Percentiles rank a stretch among this genome's conserved stretches.
Evolutionary conservation across 148 eudicot species (phyloP).

Genomic region (Fagopyrum homotropicum): DNA sequence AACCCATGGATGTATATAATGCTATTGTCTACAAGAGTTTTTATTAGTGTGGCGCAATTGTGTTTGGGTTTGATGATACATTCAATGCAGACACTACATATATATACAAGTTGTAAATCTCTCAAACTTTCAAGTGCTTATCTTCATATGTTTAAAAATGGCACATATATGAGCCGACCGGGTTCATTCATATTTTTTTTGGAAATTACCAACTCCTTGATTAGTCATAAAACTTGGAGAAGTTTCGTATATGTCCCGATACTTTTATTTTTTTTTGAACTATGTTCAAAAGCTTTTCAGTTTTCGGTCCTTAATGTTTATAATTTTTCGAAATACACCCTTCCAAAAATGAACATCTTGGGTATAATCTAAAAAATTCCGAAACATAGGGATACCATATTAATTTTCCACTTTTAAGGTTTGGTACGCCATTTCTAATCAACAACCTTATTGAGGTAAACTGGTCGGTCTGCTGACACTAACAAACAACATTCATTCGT

Average conservation of each 20-base stretch:
- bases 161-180: background rate
- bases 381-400: no score
- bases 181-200: no score
- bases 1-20: background rate
- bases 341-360: no score
- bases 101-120: background rate
- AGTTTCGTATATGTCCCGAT: background rate
- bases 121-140: background rate
- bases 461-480: no score
- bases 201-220: background rate
- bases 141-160: background rate
- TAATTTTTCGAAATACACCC: no score
- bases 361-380: no score
- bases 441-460: background rate
- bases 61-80: background rate
- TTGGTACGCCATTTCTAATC: background rate
- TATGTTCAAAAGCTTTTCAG: no score
- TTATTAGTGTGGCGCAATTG: background rate
- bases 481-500: no score
- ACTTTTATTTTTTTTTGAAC: background rate
- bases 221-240: background rate
- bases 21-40: background rate
- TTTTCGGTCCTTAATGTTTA: background rate
- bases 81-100: no score
- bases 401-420: no score